A percentile compares a stretch with the other conserved stretches of the same genome.
These are phyloP conservation scores for Onygena corvina DNA, from an alignment of 2,329 filamentous ascomycete species.

Conservation along the genomic window DNA sequence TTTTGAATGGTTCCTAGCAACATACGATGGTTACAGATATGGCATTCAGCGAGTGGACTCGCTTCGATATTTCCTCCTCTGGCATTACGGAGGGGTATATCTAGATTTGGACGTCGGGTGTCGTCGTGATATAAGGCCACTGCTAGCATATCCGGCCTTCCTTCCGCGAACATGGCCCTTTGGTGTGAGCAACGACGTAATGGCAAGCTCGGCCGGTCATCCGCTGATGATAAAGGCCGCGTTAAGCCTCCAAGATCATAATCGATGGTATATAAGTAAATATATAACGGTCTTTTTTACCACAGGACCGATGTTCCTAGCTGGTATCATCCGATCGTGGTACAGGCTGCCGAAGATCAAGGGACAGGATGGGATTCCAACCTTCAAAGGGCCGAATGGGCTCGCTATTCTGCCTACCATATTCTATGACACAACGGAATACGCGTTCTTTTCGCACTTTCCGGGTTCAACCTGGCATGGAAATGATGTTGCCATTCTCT, in stretches of 20 bases:
- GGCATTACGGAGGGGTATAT: constrained; percentile 21
- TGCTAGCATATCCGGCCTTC: constrained; percentile 1
- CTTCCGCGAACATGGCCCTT: constrained; percentile 9
- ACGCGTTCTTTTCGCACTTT: constrained; percentile 9
- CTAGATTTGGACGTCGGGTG: constrained; percentile 18
- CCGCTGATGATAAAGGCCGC: constrained; percentile 12
- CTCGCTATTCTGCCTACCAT: constrained; percentile 1
- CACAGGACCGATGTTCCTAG: constrained; percentile 14
- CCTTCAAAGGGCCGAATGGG: not conserved
- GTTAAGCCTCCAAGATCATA: constrained; percentile 9
- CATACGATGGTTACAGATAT: constrained; percentile 19
- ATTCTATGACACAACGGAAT: constrained; percentile 8
- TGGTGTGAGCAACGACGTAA: constrained; percentile 15
- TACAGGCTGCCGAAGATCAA: not conserved
- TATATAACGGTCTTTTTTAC: constrained; percentile 15
- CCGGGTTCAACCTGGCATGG: constrained; percentile 10
- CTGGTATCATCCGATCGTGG: constrained; percentile 10
- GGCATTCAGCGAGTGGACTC: constrained; percentile 19
- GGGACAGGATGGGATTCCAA: not conserved
- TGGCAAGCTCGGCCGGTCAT: constrained; percentile 12
- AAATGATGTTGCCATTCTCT: constrained; percentile 4
- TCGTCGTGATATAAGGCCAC: constrained; percentile 1
- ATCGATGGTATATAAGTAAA: constrained; percentile 10
- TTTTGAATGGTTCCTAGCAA: constrained; percentile 19
- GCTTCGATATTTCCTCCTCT: constrained; percentile 19